Evolutionary conservation across 108 stramenopile species (phyloP).

Genomic region (Nannochloropsis gaditana): DNA sequence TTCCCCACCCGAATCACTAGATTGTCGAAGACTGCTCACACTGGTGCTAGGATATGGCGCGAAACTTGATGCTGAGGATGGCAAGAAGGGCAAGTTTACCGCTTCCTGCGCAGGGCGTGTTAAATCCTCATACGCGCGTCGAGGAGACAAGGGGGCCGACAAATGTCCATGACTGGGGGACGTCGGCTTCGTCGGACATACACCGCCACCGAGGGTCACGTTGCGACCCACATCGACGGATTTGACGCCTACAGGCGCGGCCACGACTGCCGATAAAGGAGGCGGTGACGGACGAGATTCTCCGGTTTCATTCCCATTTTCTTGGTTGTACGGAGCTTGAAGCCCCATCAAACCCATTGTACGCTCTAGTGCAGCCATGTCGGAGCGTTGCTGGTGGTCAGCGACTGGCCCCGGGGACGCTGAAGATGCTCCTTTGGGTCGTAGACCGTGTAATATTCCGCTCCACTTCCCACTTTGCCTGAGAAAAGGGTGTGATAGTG

Average conservation of each 20-base stretch:
- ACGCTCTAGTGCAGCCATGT: neutral
- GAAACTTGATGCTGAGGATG: no score
- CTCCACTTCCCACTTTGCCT: slow-evolving; percentile 17
- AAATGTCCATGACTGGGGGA: neutral
- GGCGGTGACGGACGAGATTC: neutral
- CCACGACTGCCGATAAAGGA: neutral
- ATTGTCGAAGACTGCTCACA: no score
- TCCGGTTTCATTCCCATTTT: no score
- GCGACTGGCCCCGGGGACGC: neutral
- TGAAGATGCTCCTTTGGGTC: neutral
- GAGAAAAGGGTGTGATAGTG: neutral
- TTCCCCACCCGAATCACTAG: no score
- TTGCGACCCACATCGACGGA: neutral
- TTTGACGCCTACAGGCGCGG: neutral
- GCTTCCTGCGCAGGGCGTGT: no score
- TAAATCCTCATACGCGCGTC: neutral
- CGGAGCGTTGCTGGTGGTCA: neutral
- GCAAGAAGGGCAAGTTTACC: no score
- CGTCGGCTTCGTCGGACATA: neutral
- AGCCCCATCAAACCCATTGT: neutral
- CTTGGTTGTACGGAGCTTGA: neutral
- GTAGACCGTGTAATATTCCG: neutral
- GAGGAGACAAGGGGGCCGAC: neutral
- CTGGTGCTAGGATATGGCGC: no score
- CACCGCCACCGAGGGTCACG: neutral